Percentiles rank a stretch among this genome's conserved stretches.
These are phyloP conservation scores for Solanum ossicruentum DNA, from an alignment of 257 asterid species.

Conservation along the genomic window DNA sequence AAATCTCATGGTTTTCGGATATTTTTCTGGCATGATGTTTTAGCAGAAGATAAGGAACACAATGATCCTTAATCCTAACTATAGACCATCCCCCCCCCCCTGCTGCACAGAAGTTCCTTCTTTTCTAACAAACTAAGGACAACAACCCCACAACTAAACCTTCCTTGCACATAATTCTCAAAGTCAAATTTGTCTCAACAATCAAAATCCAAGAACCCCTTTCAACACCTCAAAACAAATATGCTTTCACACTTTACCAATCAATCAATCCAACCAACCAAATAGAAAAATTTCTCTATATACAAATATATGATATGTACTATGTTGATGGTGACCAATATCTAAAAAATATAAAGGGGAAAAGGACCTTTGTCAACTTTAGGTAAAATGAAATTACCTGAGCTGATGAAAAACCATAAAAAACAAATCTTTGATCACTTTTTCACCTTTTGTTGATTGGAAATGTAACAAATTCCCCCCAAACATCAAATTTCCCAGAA, in stretches of 20 bases:
- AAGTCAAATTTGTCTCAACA: slow-evolving; percentile 11
- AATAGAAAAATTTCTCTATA: neutral
- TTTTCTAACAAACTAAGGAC: slow-evolving; percentile 31
- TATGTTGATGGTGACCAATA: slow-evolving; percentile 47
- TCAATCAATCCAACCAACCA: neutral
- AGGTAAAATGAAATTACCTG: slow-evolving; percentile 16
- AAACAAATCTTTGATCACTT: slow-evolving; percentile 6
- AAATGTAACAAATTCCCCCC: neutral
- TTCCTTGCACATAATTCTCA: slow-evolving; percentile 17
- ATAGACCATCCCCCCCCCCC: neutral
- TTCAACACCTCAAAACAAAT: slow-evolving; percentile 17
- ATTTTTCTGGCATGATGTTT: neutral
- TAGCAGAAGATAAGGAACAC: neutral
- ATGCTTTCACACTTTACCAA: slow-evolving; percentile 24
- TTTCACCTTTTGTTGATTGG: slow-evolving; percentile 6
- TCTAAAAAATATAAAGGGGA: slow-evolving; percentile 6
- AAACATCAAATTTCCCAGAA: slow-evolving; percentile 24
- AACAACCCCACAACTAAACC: slow-evolving; percentile 27
- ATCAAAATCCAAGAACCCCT: slow-evolving; percentile 14
- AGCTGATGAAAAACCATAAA: neutral
- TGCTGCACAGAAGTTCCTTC: slow-evolving; percentile 12
- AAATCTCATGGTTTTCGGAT: slow-evolving; percentile 41
- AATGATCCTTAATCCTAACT: neutral
- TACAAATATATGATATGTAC: neutral
- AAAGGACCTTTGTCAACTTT: slow-evolving; percentile 17